A percentile compares a stretch with the other conserved stretches of the same genome.
phyloP scores from a whole-genome alignment of 352 stramenopile species.

The Aphanomyces stellatus region DNA sequence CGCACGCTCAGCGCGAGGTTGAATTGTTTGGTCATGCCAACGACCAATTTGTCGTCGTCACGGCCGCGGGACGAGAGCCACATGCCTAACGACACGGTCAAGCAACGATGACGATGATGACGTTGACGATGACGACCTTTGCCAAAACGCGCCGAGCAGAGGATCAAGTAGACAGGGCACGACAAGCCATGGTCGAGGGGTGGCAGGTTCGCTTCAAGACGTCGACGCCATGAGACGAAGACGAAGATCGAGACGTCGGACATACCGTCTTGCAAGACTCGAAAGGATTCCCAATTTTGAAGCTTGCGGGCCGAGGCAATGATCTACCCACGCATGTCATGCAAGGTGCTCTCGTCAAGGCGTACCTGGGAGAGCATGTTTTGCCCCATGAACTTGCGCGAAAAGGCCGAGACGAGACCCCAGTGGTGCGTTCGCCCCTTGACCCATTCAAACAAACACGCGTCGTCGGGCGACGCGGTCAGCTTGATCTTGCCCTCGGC shows the following conservation, averaged over 20 bases:
- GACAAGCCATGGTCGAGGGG: background rate
- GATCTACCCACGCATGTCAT: constrained; percentile 18
- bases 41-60: constrained; percentile 23
- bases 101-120: constrained; percentile 17
- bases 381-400: constrained; percentile 61
- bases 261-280: constrained; percentile 32
- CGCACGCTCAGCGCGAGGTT: constrained; percentile 46
- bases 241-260: background rate
- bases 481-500: constrained; percentile 43
- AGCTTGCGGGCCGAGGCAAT: constrained; percentile 57
- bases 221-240: background rate
- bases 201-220: background rate
- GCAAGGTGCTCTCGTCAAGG: background rate
- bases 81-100: constrained; percentile 12
- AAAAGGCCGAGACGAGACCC: constrained; percentile 56
- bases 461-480: constrained; percentile 42
- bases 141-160: constrained; percentile 67
- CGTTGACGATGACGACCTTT: constrained; percentile 72
- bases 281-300: constrained; percentile 61
- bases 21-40: constrained; percentile 69
- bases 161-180: constrained; percentile 48
- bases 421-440: constrained; percentile 71
- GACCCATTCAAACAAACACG: constrained; percentile 66
- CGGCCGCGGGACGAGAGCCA: constrained; percentile 2
- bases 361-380: constrained; percentile 50